Evolutionary conservation across 2,329 filamentous ascomycete genomes (phyloP).

Genomic region (Ramularia endophylla): DNA sequence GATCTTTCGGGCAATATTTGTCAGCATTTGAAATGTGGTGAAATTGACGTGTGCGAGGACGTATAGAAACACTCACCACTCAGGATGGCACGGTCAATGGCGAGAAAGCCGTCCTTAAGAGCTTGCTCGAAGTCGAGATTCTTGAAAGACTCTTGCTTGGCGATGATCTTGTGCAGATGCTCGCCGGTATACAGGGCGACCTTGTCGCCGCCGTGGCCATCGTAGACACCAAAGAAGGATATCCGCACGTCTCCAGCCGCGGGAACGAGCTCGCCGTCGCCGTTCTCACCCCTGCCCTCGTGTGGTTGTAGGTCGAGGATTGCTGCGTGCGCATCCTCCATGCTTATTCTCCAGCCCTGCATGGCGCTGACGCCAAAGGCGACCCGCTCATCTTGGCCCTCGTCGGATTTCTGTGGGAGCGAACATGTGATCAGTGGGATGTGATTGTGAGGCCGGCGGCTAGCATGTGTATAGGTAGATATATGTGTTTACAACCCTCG

Average conservation of each 20-base stretch:
- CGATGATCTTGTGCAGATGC: conserved; percentile 87
- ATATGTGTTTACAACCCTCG: neutral
- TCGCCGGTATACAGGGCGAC: conserved; percentile 90
- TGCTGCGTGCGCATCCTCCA: conserved; percentile 94
- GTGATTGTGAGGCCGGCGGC: neutral
- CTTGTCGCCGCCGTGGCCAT: conserved; percentile 95
- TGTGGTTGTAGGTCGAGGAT: conserved; percentile 77
- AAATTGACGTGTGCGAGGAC: neutral
- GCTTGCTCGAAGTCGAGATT: conserved; percentile 89
- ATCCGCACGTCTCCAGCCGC: conserved; percentile 65
- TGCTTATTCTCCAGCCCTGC: conserved; percentile 99
- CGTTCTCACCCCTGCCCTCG: conserved; percentile 44
- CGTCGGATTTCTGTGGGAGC: conserved; percentile 66
- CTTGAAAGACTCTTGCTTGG: conserved; percentile 92
- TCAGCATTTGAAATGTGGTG: conserved; percentile 16
- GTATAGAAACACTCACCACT: conserved; percentile 59
- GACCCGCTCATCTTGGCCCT: conserved; percentile 87
- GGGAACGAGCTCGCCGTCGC: conserved; percentile 47
- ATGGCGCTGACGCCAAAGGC: conserved; percentile 95
- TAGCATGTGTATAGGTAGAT: neutral
- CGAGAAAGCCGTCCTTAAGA: conserved; percentile 93
- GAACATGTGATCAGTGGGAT: conserved; percentile 2
- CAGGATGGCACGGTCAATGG: conserved; percentile 90
- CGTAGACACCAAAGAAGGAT: conserved; percentile 96
- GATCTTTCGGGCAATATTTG: conserved; percentile 55